Evolutionary conservation across 306 rosid species (phyloP), one percentile per base, ranked within the genome.

Genomic region (Dalbergia cochinchinensis): DNA sequence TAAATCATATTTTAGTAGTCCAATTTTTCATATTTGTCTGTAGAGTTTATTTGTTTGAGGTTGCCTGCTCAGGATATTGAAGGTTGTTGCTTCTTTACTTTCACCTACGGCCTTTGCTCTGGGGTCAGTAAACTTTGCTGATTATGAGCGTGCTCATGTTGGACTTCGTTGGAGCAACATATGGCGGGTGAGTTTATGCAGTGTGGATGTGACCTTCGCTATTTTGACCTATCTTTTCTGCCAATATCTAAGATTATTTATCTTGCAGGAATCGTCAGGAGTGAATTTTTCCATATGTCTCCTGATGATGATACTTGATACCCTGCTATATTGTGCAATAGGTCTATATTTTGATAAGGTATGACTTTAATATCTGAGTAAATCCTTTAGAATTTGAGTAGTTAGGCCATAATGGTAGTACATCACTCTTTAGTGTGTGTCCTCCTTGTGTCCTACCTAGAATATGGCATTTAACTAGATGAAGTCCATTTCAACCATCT

Each of bases 161-260:
- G 99, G 99, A 76, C 97, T 94, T 81, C 97, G 97, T 39, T 94
- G 99, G 99, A 92, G 92, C 86, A 91, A 94, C 90, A 83, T 92
- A 73, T 94, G 99, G 99, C 86, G 91, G 83, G 99, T 89, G 80
- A 76, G 81, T 78, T 72, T 82, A 72, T 59, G 45, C 58, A 61
- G 6, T 70, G 81, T 37, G 59, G 45, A 53, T 11, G 53, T 76
- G 61, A 50, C 41, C 53, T 74, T 74, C 73, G 20, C 57, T 79
- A 58, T 34, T 39, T 72, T 42, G 33, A n/a, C 73, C 14, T 6
- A 69, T 26, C 26, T 42, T 51, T 64, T 14, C 19, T 19, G 62
- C 69, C 58, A 31, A 50, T 81, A 83, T 73, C 63, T 69, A 37
- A 62, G 65, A 75, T 68, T 26, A 64, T 62, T 85, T 74, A 59